Base-by-base conservation (phyloP, 352 stramenopile genomes). In the Phytophthora ohioensis region DNA sequence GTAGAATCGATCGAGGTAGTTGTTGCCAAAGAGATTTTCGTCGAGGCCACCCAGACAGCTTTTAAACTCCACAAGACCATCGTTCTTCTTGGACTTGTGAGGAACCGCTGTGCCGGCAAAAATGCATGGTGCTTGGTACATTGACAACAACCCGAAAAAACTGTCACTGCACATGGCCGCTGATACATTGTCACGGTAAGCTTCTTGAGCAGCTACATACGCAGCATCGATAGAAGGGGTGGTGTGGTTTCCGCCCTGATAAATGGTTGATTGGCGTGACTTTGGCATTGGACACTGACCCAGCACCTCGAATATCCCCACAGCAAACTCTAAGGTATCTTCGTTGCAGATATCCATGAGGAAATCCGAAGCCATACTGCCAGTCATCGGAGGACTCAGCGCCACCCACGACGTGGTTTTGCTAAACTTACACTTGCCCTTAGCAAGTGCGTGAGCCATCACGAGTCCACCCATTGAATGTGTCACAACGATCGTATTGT, bases 381-480 rank as follows among this genome's bases (percentile, higher is more conserved):
- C 78, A 12, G 36, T 72, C 59, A 85, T 75, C 2, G 78, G 72
- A 3, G 67, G 9, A 57, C 75, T 81, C 5, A 80, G 13, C 3
- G 67, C 64, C 36, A 83, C 63, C 78, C 75, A 85, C 36, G 62
- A 63, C 0, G 79, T 70, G 2, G 12, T 64, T 6, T 34, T 3
- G 21, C 30, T 32, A 43, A 72, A 67, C 3, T 34, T 62, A 31
- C 71, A 75, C 15, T 69, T 72, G 0, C 67, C 67, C 4, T 52
- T 75, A 15, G 60, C 66, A 30, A 78, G 55, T 31, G 71, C 71
- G 2, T 41, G n/a, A 13, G 56, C 42, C 60, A 78, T 67, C 3
- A 69, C 61, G 32, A 85, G 35, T 3, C 69, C 73, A 32, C 69
- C 77, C 75, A 85, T 85, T 8, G 80, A 87, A 30, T 87, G 77